Base-by-base conservation (phyloP, 441 rosid species). In the Gossypium schwendimanii region DNA sequence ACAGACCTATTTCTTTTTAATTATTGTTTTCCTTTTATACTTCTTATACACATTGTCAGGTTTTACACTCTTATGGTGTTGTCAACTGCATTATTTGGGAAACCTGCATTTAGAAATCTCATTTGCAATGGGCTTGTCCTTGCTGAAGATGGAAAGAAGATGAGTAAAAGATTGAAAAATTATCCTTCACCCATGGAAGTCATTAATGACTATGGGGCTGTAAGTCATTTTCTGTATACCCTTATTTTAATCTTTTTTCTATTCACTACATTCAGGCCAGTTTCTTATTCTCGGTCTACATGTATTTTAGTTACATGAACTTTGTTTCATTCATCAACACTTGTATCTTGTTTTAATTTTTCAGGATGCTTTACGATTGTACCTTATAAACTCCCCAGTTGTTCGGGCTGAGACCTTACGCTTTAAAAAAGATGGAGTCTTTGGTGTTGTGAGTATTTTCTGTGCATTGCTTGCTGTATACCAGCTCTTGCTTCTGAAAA, bases 51-150 rank as follows among this genome's bases (percentile, higher is more conserved):
- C 23, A 53, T 36, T 74, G 67, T 49, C 87, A 94, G 98, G 99
- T 96, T 96, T 77, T 96, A 96, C 81, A 94, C 99, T 59, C 98
- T 92, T 44, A 94, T 91, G 98, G 99, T 96, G 77, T 79, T 96
- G 85, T 88, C 99, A 39, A 96, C 98, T 76, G 99, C 98, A 76
- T 82, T 96, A 76, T 91, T 92, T 77, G 98, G 90, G 53, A 94
- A 88, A 72, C 98, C 99, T 20, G 97, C 99, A 39, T 94, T 96
- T 77, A 84, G 85, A 82, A 88, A 94, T 83, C 89, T 96, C 63
- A 87, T 96, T 65, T 96, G 99, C 89, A 96, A 91, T 78, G 99
- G 98, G 31, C 98, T 96, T 76, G 98, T 96, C 57, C 88, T 93
- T 72, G 98, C 96, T 39, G 94, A 92, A 80, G 98, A 96, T 88